Percentiles rank a stretch among this genome's conserved stretches.
These are phyloP conservation scores for Tetragonia tetragonoides DNA, from an alignment of 148 eudicot genomes.

Conservation along the genomic window DNA sequence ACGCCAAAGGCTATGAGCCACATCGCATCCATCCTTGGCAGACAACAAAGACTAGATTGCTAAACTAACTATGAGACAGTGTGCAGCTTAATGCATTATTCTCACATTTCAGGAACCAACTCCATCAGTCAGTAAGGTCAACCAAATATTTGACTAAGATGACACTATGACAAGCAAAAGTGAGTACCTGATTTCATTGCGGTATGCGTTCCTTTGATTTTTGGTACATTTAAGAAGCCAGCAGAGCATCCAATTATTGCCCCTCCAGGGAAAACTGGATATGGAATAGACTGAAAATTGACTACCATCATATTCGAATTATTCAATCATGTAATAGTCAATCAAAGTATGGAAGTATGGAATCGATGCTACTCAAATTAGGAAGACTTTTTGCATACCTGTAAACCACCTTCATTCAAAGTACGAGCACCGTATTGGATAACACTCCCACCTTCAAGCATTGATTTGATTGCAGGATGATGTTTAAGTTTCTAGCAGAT, in stretches of 20 bases:
- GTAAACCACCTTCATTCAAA: constrained; percentile 95
- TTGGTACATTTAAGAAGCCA: constrained; percentile 94
- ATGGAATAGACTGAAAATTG: constrained; percentile 97
- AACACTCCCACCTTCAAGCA: constrained; percentile 90
- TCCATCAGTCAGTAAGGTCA: background rate
- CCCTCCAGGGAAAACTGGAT: constrained; percentile 99
- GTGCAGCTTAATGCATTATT: background rate
- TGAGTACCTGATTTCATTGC: constrained; percentile 95
- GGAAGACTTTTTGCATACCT: constrained; percentile 45
- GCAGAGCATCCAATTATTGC: constrained; percentile 97
- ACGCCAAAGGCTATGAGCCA: too few species aligned
- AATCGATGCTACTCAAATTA: background rate
- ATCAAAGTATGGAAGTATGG: background rate
- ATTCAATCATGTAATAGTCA: constrained; percentile 16
- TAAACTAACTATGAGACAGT: too few species aligned
- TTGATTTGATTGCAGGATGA: constrained; percentile 74
- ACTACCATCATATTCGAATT: constrained; percentile 47
- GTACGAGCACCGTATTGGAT: constrained; percentile 97
- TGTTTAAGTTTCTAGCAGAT: constrained; percentile 70
- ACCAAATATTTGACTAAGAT: background rate
- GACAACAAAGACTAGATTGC: too few species aligned
- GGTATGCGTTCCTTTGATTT: constrained; percentile 95
- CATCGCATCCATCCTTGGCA: too few species aligned
- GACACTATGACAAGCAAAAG: background rate
- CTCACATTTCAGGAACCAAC: background rate